Conservation (phyloP, 2,329 filamentous ascomycete genomes). For the Calonectria pteridis region DNA sequence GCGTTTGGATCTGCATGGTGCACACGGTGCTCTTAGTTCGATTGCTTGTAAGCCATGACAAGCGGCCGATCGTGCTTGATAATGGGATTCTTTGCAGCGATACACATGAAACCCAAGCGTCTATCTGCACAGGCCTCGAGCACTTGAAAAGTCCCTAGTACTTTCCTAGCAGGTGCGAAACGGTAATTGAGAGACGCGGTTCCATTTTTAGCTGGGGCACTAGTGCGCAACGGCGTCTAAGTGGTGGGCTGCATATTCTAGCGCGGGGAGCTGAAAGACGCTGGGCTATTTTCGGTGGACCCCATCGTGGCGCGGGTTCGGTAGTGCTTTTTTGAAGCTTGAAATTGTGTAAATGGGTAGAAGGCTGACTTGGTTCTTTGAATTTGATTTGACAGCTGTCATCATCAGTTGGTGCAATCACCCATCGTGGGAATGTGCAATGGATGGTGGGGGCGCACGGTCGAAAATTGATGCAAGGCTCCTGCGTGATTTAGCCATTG, state of each 20-base stretch:
- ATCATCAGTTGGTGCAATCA: no score
- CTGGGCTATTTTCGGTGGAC: not conserved
- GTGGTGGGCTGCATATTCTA: not conserved
- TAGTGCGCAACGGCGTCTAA: not conserved
- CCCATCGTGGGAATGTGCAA: not conserved
- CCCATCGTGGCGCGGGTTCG: not conserved
- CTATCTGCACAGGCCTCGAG: not conserved
- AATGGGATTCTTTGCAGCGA: not conserved
- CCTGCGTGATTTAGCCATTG: not conserved
- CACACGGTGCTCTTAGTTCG: not conserved
- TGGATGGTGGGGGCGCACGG: not conserved
- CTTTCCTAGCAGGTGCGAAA: not conserved
- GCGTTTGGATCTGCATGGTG: not conserved
- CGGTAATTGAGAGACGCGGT: not conserved
- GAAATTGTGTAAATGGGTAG: no score
- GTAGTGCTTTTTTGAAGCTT: no score
- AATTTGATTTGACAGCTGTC: not conserved
- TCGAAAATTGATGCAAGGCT: not conserved
- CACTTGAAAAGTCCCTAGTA: not conserved
- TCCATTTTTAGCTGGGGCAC: not conserved
- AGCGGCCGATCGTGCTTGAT: not conserved
- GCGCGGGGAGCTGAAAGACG: not conserved
- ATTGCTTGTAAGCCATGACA: not conserved
- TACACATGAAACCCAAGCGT: not conserved
- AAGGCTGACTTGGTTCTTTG: not conserved